Conservation (phyloP, 1,284 basidiomycete genomes). For the Microstroma glucosiphilum region DNA sequence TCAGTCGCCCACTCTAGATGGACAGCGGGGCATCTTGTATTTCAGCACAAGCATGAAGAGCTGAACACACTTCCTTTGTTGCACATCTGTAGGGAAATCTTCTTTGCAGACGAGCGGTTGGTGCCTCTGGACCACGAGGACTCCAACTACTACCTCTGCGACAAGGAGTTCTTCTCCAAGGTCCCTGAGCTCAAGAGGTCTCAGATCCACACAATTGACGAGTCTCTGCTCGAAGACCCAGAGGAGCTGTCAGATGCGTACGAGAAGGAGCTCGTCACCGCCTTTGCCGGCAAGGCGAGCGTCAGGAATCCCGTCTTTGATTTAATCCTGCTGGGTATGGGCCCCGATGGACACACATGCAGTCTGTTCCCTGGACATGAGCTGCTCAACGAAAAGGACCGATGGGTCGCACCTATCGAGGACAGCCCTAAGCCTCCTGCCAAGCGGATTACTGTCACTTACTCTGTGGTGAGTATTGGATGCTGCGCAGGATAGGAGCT, state of each 20-base stretch:
- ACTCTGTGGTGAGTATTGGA: conserved; percentile 32
- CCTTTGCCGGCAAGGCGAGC: conserved; percentile 59
- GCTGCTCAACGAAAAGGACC: conserved; percentile 73
- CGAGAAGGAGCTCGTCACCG: conserved; percentile 79
- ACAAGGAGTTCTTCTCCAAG: conserved; percentile 70
- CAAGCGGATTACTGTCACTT: conserved; percentile 61
- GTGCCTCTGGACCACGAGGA: conserved; percentile 88
- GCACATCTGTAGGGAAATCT: conserved; percentile 73
- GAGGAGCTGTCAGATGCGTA: conserved; percentile 87
- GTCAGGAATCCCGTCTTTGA: conserved; percentile 50
- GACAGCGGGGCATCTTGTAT: background rate
- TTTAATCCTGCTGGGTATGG: conserved; percentile 50
- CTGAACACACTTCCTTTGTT: conserved; percentile 1
- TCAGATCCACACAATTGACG: conserved; percentile 82
- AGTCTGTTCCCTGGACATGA: conserved; percentile 89
- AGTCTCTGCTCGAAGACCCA: conserved; percentile 59
- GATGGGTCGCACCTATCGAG: conserved; percentile 89
- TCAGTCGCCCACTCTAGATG: too few species aligned
- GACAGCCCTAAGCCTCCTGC: conserved; percentile 93
- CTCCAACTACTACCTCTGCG: conserved; percentile 79
- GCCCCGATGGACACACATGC: conserved; percentile 82
- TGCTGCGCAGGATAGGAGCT: background rate
- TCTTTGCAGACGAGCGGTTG: conserved; percentile 92
- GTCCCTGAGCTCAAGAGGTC: conserved; percentile 66
- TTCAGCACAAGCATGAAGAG: background rate